Conservation (phyloP, 1,284 basidiomycete species). For the Leucoagaricus sp. region DNA sequence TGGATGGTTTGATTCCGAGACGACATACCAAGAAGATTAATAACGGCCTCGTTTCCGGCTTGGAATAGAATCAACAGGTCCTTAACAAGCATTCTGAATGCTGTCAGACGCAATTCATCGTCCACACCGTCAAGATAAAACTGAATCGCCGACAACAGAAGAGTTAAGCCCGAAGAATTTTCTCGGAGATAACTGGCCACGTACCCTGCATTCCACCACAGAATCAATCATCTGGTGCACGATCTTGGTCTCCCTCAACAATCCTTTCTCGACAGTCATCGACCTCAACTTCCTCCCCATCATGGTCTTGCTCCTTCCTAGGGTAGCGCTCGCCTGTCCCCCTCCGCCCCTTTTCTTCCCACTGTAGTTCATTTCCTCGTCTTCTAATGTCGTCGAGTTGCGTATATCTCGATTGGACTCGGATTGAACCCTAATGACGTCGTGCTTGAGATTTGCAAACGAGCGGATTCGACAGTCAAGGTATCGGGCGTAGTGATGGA, state of each 20-base stretch:
- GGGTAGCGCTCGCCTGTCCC: conserved; percentile 31
- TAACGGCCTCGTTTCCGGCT: conserved; percentile 96
- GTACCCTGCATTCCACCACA: conserved; percentile 84
- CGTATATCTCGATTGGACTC: conserved; percentile 86
- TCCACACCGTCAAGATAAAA: conserved; percentile 94
- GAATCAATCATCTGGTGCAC: conserved; percentile 90
- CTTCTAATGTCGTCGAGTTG: conserved; percentile 60
- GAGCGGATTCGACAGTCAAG: conserved; percentile 89
- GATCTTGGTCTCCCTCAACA: conserved; percentile 89
- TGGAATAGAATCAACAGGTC: conserved; percentile 96
- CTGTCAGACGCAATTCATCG: conserved; percentile 89
- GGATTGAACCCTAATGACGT: conserved; percentile 88
- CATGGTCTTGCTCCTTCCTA: conserved; percentile 74
- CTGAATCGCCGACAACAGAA: conserved; percentile 37
- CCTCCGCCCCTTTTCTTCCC: conserved; percentile 31
- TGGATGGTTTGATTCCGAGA: conserved; percentile 16
- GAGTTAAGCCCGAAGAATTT: conserved; percentile 8
- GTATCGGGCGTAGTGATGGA: conserved; percentile 88
- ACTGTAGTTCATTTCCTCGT: conserved; percentile 38
- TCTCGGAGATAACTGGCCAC: conserved; percentile 27
- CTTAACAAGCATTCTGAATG: conserved; percentile 95
- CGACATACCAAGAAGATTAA: conserved; percentile 84
- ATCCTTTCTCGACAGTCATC: conserved; percentile 95
- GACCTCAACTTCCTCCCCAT: conserved; percentile 82
- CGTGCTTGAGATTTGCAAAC: conserved; percentile 91